A percentile compares a stretch with the other conserved stretches of the same genome.
Evolutionary conservation across 306 rosid genomes (phyloP).

Genomic region (Arachis stenosperma): DNA sequence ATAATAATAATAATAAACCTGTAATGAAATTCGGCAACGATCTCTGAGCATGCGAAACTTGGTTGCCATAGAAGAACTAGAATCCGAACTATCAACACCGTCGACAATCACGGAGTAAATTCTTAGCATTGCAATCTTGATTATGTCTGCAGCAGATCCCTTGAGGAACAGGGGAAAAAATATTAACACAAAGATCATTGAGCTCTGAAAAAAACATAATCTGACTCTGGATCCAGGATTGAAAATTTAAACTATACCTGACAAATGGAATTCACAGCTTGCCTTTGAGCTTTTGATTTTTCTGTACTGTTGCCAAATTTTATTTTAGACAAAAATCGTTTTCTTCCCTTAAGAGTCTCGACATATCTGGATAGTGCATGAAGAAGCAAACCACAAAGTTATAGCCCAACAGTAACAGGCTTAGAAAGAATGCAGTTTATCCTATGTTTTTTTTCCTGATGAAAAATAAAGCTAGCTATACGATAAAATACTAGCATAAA

Average conservation of each 20-base stretch:
- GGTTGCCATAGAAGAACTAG: constrained; percentile 49
- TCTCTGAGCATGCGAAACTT: constrained; percentile 58
- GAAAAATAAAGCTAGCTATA: not conserved
- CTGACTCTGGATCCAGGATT: not conserved
- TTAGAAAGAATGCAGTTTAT: constrained; percentile 21
- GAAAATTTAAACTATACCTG: constrained; percentile 63
- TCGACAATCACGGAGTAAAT: constrained; percentile 59
- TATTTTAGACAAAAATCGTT: constrained; percentile 89
- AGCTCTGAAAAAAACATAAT: constrained; percentile 15
- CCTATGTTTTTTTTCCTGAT: not conserved
- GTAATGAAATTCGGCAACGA: constrained; percentile 78
- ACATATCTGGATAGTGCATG: constrained; percentile 65
- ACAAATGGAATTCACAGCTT: constrained; percentile 96
- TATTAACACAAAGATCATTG: constrained; percentile 31
- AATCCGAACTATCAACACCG: constrained; percentile 50
- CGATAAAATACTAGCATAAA: constrained; percentile 7
- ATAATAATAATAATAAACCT: constrained; percentile 57
- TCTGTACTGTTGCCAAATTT: constrained; percentile 73
- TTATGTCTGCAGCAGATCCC: constrained; percentile 99
- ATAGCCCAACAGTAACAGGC: constrained; percentile 12
- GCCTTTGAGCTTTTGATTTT: constrained; percentile 91
- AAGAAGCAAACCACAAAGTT: constrained; percentile 7
- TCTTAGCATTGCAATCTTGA: constrained; percentile 85
- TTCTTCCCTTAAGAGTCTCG: constrained; percentile 83
- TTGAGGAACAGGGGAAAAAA: constrained; percentile 40